Percentiles rank a stretch among this genome's conserved stretches.
Conservation (phyloP, 176 grass and related monocot genomes). For the Carex pumila region DNA sequence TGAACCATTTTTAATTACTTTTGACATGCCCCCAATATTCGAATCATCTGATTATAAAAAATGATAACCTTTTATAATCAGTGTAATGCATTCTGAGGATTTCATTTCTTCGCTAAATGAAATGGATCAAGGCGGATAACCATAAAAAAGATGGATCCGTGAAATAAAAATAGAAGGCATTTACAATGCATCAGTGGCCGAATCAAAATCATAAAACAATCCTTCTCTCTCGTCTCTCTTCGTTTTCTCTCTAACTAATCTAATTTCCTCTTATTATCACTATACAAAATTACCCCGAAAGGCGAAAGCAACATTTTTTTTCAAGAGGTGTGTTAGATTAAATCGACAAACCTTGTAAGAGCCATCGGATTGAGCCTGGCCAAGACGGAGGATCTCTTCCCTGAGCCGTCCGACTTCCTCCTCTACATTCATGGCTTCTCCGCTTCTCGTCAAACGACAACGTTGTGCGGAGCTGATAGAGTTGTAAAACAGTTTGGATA, state of each 20-base stretch:
- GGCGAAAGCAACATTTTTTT: background rate
- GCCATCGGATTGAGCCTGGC: conserved; percentile 62
- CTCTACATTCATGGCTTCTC: conserved; percentile 76
- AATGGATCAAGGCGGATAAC: background rate
- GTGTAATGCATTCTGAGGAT: background rate
- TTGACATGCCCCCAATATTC: background rate
- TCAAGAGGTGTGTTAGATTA: background rate
- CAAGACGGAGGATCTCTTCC: conserved; percentile 94
- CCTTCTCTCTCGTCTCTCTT: background rate
- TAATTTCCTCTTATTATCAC: background rate
- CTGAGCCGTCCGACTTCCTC: conserved; percentile 84
- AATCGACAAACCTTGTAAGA: conserved; percentile 70
- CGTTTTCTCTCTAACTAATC: background rate
- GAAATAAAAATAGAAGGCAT: background rate
- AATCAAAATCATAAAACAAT: background rate
- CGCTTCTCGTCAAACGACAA: background rate
- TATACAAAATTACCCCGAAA: background rate
- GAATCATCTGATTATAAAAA: background rate
- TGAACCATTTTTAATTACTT: background rate
- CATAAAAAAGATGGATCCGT: background rate
- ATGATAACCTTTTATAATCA: background rate
- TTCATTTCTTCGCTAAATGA: background rate
- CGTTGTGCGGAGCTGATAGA: background rate
- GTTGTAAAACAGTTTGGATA: background rate
- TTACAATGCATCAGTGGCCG: background rate